phyloP scores from a whole-genome alignment of 2,329 filamentous ascomycete genomes.

The Apiospora aurea region DNA sequence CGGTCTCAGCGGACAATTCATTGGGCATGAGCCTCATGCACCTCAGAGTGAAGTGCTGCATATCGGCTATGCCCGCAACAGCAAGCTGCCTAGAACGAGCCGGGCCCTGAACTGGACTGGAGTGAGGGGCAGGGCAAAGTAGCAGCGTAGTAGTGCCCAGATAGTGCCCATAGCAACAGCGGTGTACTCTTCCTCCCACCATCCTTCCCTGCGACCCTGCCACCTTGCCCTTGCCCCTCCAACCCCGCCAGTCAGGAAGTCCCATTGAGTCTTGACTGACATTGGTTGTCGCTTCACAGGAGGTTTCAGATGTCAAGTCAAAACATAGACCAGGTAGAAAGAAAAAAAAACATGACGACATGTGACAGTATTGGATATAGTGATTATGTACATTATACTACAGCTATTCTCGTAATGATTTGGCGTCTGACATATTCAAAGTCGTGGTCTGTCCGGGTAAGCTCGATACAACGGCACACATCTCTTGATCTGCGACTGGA shows the following conservation, averaged over 20 bases:
- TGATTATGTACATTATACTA: not conserved
- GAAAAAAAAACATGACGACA: not conserved
- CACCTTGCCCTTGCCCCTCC: not conserved
- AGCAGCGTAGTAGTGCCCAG: not conserved
- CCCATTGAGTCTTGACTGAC: conserved; percentile 1
- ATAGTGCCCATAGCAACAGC: conserved; percentile 20
- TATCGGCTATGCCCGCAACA: conserved; percentile 16
- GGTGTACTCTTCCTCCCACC: conserved; percentile 2
- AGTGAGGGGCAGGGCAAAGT: not conserved
- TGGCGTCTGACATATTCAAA: conserved; percentile 4
- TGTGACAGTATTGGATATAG: not conserved
- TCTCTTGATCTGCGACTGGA: not conserved
- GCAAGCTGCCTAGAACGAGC: conserved; percentile 19
- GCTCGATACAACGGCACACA: not conserved
- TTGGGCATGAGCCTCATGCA: conserved; percentile 19
- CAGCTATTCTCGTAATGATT: not conserved
- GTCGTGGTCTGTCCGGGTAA: not conserved
- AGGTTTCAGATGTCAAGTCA: conserved; percentile 13
- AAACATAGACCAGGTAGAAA: not conserved
- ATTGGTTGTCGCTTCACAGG: conserved; percentile 16
- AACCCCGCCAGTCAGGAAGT: not conserved
- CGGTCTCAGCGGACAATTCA: conserved; percentile 14
- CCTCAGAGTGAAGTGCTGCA: not conserved
- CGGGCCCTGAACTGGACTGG: not conserved
- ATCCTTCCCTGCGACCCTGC: not conserved